Percentiles rank a stretch among this genome's conserved stretches.
Evolutionary conservation across 2,329 filamentous ascomycete species (phyloP).

Genomic region (Sporothrix phasma): DNA sequence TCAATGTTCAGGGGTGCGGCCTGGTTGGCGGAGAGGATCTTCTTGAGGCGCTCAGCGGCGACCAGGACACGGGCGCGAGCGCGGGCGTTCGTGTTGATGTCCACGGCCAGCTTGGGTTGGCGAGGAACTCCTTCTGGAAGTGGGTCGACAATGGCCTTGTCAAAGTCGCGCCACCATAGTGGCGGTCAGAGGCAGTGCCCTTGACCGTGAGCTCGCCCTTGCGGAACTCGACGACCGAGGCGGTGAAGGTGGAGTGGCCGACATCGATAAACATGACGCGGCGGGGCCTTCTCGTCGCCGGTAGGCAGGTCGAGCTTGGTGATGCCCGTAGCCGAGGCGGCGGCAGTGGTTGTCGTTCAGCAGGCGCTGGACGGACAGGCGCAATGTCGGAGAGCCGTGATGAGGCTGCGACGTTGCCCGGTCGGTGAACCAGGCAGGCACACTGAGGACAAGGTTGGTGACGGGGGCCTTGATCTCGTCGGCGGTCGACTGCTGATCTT

Average conservation of each 20-base stretch:
- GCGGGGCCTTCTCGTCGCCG: slow-evolving; percentile 82
- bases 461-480: slow-evolving; percentile 85
- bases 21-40: slow-evolving; percentile 92
- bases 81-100: slow-evolving; percentile 84
- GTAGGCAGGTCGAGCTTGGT: slow-evolving; percentile 89
- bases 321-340: slow-evolving; percentile 95
- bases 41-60: slow-evolving; percentile 95
- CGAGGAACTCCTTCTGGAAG: slow-evolving; percentile 90
- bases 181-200: slow-evolving; percentile 82
- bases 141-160: slow-evolving; percentile 91
- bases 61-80: slow-evolving; percentile 77
- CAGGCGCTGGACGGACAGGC: slow-evolving; percentile 81
- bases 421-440: slow-evolving; percentile 96
- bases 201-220: slow-evolving; percentile 96
- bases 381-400: slow-evolving; percentile 92
- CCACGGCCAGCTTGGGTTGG: slow-evolving; percentile 98
- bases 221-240: slow-evolving; percentile 87
- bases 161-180: slow-evolving; percentile 98
- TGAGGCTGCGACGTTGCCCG: slow-evolving; percentile 75
- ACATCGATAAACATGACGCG: slow-evolving; percentile 90
- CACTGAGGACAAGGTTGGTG: slow-evolving; percentile 85
- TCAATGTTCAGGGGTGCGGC: slow-evolving; percentile 91
- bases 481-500: slow-evolving; percentile 80
- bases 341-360: slow-evolving; percentile 98
- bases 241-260: slow-evolving; percentile 92